Evolutionary conservation across 768 basidiomycete species (phyloP).

Genomic region (Boletus sp.): DNA sequence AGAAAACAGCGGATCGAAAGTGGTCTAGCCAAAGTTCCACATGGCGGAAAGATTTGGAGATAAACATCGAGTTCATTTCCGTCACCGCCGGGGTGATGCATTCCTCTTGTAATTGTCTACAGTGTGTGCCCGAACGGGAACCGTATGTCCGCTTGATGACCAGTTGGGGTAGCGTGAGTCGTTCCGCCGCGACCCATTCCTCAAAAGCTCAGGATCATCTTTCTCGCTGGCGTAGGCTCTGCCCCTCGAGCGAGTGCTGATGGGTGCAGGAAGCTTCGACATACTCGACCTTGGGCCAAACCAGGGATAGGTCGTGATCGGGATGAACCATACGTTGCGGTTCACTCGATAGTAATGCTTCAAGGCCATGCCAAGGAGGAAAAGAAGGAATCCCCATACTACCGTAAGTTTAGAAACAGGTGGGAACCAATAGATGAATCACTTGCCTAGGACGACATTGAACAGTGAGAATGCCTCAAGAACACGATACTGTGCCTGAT

Average conservation of each 20-base stretch:
- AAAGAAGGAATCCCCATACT: constrained; percentile 49
- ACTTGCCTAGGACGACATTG: constrained; percentile 69
- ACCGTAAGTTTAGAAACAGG: constrained; percentile 19
- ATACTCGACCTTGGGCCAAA: constrained; percentile 45
- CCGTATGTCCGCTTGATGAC: constrained; percentile 20
- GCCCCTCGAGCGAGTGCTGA: constrained; percentile 37
- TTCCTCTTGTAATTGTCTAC: constrained; percentile 39
- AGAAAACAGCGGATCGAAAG: background rate
- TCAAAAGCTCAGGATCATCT: constrained; percentile 22
- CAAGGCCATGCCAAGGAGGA: constrained; percentile 44
- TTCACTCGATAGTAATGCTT: constrained; percentile 43
- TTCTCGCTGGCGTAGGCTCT: constrained; percentile 32
- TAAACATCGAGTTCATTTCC: constrained; percentile 9
- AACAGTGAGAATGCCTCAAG: constrained; percentile 78
- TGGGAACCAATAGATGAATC: background rate
- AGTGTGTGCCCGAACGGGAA: constrained; percentile 29
- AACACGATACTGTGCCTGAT: constrained; percentile 86
- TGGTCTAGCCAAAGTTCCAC: constrained; percentile 12
- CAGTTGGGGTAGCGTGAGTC: constrained; percentile 20
- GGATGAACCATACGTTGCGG: constrained; percentile 62
- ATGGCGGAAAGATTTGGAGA: constrained; percentile 3
- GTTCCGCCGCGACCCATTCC: constrained; percentile 18
- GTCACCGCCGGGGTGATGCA: constrained; percentile 47
- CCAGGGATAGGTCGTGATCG: constrained; percentile 73
- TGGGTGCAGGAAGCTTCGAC: constrained; percentile 44